Base-by-base conservation (phyloP, 1,284 basidiomycete genomes). In the Wallemia mellicola region DNA sequence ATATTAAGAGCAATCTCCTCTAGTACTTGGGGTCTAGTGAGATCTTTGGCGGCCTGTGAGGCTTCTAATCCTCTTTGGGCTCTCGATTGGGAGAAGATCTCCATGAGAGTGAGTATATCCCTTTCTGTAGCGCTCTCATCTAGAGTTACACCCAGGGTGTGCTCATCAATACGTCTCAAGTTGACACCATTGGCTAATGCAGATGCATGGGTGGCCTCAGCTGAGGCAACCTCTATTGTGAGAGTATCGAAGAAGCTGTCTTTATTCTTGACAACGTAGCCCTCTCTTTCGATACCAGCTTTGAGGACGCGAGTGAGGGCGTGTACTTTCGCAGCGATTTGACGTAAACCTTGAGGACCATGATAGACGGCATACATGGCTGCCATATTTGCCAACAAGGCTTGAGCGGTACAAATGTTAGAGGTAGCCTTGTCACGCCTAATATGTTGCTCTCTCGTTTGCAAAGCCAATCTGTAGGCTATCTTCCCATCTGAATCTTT, bases 321-420 rank as follows among this genome's bases (percentile, higher is more conserved):
- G 70, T 96, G 88, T 24, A 94, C 84, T 71, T 86, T 88, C 68
- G 79, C 75, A 28, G 89, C 91, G 64, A 96, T 96, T 60, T 79
- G 79, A 63, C 76, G 75, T 27, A 98, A 76, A 60, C 91, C 91
- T 54, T 76, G 76, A 1, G 94, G 86, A 24, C 92, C 92, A 68
- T 98, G 94, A 71, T 94, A 96, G 56, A 98, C 81, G 5, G 92
- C 86, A 68, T 91, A 94, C 88, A 94, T 92, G 48, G 88, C 86
- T 17, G 89, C 85, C 82, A 92, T 91, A 71, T 95, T 95, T 58
- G 89, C 89, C 30, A 95, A 81, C 22, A 95, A 77, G 0, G 87
- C 89, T 71, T 95, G 88, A 58, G 71, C 72, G 11, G 88, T 91
- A 68, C 87, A 92, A 63, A 92, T 89, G 67, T 92, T 91, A 66